phyloP scores from a whole-genome alignment of 441 rosid species.

The Mallotus repandus region DNA sequence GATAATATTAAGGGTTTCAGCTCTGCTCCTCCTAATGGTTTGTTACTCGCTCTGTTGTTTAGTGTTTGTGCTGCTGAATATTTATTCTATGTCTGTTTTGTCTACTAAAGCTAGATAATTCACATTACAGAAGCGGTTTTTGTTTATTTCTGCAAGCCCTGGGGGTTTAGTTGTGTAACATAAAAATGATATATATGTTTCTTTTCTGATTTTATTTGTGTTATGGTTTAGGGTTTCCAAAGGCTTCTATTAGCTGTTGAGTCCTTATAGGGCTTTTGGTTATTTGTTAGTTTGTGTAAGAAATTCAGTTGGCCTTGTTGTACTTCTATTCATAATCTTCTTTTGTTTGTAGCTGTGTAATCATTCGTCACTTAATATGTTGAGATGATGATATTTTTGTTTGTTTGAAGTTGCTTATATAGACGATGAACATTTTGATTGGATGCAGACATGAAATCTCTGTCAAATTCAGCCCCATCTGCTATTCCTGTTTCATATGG shows the following conservation, averaged over 20 bases:
- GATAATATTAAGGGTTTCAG: slow-evolving; percentile 54
- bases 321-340: neutral
- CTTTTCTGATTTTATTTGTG: neutral
- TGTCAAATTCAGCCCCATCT: slow-evolving; percentile 42
- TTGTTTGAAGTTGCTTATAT: neutral
- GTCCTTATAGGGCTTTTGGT: neutral
- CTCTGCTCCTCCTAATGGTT: slow-evolving; percentile 33
- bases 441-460: slow-evolving; percentile 43
- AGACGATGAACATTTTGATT: slow-evolving; percentile 2
- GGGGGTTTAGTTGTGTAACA: no score
- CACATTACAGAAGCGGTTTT: no score
- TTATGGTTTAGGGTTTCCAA: neutral
- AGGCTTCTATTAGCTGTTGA: neutral
- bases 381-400: neutral
- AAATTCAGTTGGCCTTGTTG: neutral
- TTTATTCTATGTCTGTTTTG: neutral
- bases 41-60: neutral
- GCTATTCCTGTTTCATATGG: slow-evolving; percentile 71
- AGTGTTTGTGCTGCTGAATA: neutral
- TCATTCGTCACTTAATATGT: neutral
- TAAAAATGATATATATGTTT: no score
- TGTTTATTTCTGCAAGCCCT: neutral
- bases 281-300: neutral
- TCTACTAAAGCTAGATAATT: no score
- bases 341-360: neutral